Percentiles rank a stretch among this genome's conserved stretches.
Conservation (phyloP, 441 rosid genomes). For the Lepidium campestre region DNA sequence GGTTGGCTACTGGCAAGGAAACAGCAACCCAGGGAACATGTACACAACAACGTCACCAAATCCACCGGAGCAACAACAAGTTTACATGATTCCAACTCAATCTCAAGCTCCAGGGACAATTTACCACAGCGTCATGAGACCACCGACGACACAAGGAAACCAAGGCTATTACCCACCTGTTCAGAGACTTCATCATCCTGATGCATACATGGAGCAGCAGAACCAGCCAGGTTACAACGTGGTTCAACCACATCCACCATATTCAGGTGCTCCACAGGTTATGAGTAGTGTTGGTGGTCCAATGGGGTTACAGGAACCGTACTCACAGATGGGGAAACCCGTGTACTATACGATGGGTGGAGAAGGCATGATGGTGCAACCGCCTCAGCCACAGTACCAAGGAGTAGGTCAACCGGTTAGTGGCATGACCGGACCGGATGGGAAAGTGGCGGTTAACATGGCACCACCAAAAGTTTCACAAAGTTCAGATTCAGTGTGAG, state of each 20-base stretch:
- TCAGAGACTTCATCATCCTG: conserved; percentile 42
- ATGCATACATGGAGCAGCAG: conserved; percentile 64
- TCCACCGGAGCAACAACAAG: conserved; percentile 37
- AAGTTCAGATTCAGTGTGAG: conserved; percentile 34
- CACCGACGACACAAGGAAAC: conserved; percentile 42
- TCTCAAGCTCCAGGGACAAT: conserved; percentile 33
- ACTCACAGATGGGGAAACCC: conserved; percentile 42
- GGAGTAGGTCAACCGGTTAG: conserved; percentile 44
- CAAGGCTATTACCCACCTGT: conserved; percentile 50
- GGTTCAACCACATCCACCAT: conserved; percentile 27
- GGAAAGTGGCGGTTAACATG: conserved; percentile 29
- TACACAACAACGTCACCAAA: conserved; percentile 28
- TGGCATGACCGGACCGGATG: conserved; percentile 41
- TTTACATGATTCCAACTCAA: conserved; percentile 57
- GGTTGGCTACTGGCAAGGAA: conserved; percentile 50
- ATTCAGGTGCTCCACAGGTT: conserved; percentile 23
- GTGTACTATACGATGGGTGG: conserved; percentile 50
- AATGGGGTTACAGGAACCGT: conserved; percentile 18
- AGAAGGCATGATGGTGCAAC: conserved; percentile 28
- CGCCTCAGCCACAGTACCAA: conserved; percentile 37
- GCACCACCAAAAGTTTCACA: conserved; percentile 36
- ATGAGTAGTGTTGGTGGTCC: conserved; percentile 10
- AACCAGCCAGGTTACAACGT: conserved; percentile 48
- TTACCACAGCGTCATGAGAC: conserved; percentile 41
- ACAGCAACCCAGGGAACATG: conserved; percentile 34